Evolutionary conservation across 2,329 filamentous ascomycete species (phyloP).

Genomic region (Fusarium falciforme): DNA sequence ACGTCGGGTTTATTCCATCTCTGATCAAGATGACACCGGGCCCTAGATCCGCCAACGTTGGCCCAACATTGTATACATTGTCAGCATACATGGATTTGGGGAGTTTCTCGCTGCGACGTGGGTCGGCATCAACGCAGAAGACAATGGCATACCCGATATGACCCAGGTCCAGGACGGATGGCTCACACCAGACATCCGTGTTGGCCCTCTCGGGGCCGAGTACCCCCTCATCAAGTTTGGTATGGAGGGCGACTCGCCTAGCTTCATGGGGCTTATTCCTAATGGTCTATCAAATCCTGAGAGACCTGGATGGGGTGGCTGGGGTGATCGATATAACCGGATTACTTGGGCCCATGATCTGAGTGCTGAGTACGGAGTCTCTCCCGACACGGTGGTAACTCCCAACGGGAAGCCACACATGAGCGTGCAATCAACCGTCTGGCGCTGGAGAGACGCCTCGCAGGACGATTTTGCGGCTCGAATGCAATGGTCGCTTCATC

Average conservation of each 20-base stretch:
- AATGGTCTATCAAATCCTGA: constrained; percentile 13
- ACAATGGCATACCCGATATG: not conserved
- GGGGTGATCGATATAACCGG: constrained; percentile 13
- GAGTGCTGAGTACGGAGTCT: constrained; percentile 11
- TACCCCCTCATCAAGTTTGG: not conserved
- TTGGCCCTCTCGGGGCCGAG: not conserved
- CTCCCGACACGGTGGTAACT: not conserved
- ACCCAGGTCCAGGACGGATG: not conserved
- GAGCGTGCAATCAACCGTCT: not conserved
- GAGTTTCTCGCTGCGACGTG: not conserved
- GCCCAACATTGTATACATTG: not conserved
- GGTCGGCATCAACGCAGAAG: not conserved
- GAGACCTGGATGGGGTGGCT: constrained; percentile 5
- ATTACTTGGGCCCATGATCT: constrained; percentile 1
- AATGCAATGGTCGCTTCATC: not conserved
- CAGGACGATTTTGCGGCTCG: not conserved
- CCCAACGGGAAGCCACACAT: not conserved
- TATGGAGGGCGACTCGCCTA: not conserved
- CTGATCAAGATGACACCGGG: not conserved
- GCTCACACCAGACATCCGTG: not conserved
- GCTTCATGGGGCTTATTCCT: not conserved
- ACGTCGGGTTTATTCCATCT: not conserved
- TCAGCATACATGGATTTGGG: not conserved
- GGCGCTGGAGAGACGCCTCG: not conserved
- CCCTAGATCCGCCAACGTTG: not conserved